Percentiles rank a stretch among this genome's conserved stretches.
Evolutionary conservation across 2,329 filamentous ascomycete species (phyloP).

Genomic region (Cytospora paraplurivora): DNA sequence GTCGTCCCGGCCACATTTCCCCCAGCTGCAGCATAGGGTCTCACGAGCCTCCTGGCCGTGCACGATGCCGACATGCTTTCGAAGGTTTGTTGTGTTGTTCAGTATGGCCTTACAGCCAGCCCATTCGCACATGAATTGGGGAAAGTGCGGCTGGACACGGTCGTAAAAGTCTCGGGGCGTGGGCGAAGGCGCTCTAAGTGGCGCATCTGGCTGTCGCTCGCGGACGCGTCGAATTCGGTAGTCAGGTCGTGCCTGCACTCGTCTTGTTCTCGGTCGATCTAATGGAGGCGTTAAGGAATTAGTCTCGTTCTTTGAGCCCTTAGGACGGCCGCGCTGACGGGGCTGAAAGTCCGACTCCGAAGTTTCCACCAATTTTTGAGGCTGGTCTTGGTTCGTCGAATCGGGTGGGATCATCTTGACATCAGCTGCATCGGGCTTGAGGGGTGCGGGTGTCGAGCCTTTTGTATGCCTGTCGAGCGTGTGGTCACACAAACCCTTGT

Average conservation of each 20-base stretch:
- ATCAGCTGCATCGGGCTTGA: neutral
- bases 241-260: neutral
- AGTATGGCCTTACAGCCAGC: conserved; percentile 13
- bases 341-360: neutral
- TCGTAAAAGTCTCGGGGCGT: conserved; percentile 13
- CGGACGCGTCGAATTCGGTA: conserved; percentile 2
- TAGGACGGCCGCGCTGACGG: neutral
- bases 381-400: neutral
- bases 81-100: conserved; percentile 15
- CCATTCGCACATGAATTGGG: conserved; percentile 15
- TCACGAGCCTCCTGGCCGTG: conserved; percentile 6
- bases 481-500: neutral
- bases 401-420: neutral
- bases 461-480: no score
- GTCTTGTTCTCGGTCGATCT: conserved; percentile 3
- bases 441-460: neutral
- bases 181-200: neutral
- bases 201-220: neutral
- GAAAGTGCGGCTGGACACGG: neutral
- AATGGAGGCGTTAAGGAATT: neutral
- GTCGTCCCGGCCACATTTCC: neutral
- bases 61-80: conserved; percentile 12
- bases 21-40: conserved; percentile 8
- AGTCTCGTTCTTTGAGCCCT: neutral
- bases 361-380: neutral